Percentiles rank a stretch among this genome's conserved stretches.
Conservation (phyloP, 2,329 filamentous ascomycete species). For the Monilinia laxa region DNA sequence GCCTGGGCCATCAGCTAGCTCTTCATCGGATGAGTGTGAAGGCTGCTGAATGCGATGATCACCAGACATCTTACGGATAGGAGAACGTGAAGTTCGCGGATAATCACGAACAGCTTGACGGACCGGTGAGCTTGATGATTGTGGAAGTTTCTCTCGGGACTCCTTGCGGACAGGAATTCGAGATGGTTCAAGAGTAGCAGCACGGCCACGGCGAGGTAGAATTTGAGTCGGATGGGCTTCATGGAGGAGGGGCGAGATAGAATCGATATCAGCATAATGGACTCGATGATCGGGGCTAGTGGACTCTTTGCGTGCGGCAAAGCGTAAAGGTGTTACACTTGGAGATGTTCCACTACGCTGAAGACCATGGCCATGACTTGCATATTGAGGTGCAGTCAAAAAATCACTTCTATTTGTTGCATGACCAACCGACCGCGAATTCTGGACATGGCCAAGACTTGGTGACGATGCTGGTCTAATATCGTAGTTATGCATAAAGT, state of each 20-base stretch:
- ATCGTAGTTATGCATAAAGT: constrained; percentile 30
- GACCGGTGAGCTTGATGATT: constrained; percentile 8
- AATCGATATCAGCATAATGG: constrained; percentile 5
- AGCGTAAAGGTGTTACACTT: constrained; percentile 19
- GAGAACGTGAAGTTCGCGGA: constrained; percentile 10
- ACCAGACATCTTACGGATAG: neutral
- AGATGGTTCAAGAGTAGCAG: constrained; percentile 6
- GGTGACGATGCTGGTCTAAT: constrained; percentile 25
- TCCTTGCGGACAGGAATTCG: neutral
- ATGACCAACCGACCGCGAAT: constrained; percentile 32
- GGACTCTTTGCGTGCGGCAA: neutral
- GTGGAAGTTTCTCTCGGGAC: neutral
- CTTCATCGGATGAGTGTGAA: constrained; percentile 7
- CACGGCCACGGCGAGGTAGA: constrained; percentile 4
- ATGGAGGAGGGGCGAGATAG: constrained; percentile 14
- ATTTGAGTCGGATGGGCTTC: neutral
- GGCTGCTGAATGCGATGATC: neutral
- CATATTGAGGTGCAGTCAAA: neutral
- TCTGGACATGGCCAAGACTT: constrained; percentile 30
- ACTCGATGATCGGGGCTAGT: neutral
- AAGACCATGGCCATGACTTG: constrained; percentile 20
- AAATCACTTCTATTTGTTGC: constrained; percentile 15
- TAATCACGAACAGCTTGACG: constrained; percentile 4
- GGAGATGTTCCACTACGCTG: constrained; percentile 31
- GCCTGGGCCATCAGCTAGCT: neutral